A percentile compares a stretch with the other conserved stretches of the same genome.
Conservation (phyloP, 2,329 filamentous ascomycete species). For the Metarhizium album region DNA sequence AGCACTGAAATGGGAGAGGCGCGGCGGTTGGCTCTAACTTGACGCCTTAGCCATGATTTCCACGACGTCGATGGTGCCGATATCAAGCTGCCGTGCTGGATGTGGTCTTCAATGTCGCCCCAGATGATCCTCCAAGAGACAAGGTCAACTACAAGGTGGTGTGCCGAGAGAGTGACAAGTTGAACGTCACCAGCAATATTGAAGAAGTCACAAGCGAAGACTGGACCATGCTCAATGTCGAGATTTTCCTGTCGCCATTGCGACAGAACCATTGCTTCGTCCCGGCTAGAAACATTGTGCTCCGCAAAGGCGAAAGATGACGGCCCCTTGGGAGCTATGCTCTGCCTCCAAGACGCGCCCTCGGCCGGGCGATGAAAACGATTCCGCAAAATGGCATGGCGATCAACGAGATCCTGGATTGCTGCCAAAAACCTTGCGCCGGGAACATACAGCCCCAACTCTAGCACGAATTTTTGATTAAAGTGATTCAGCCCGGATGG, state of each 20-base stretch:
- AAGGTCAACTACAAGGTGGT: constrained; percentile 26
- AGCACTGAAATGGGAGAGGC: constrained; percentile 2
- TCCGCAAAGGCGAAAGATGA: not conserved
- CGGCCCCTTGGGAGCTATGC: constrained; percentile 8
- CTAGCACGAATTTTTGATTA: constrained; percentile 33
- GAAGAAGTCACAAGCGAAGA: constrained; percentile 13
- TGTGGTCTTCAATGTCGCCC: constrained; percentile 9
- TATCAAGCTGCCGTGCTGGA: constrained; percentile 3
- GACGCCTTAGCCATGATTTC: constrained; percentile 24
- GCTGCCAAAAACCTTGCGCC: constrained; percentile 10
- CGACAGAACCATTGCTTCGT: not conserved
- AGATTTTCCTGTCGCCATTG: constrained; percentile 6
- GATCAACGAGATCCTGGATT: constrained; percentile 15
- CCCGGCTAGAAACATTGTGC: not conserved
- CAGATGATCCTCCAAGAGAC: constrained; percentile 35
- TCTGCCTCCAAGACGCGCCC: constrained; percentile 13
- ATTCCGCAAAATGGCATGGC: constrained; percentile 26
- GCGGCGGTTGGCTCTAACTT: constrained; percentile 17
- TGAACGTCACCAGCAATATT: constrained; percentile 5
- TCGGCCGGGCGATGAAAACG: constrained; percentile 14
- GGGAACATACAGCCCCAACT: constrained; percentile 6
- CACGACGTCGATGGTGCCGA: constrained; percentile 17
- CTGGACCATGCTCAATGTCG: constrained; percentile 10
- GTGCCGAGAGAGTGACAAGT: constrained; percentile 7
- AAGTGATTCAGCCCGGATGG: constrained; percentile 23